Percentiles rank a stretch among this genome's conserved stretches.
These are phyloP conservation scores for Clitoria ternatea DNA, from an alignment of 306 rosid species.

Conservation along the genomic window DNA sequence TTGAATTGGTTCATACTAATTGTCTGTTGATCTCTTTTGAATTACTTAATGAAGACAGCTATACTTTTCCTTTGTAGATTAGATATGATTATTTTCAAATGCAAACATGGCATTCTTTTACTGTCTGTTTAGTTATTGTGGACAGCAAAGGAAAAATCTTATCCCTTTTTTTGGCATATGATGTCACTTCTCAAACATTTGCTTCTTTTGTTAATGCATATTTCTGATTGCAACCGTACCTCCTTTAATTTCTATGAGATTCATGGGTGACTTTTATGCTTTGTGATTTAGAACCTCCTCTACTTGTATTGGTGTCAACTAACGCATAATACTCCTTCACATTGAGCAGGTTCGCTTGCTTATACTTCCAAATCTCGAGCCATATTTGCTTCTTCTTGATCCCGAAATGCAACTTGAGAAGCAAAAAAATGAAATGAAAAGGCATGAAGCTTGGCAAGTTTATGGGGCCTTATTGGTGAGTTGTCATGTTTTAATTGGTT, in stretches of 20 bases:
- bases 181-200: slow-evolving; percentile 11
- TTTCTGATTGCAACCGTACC: slow-evolving; percentile 6
- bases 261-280: neutral
- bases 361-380: slow-evolving; percentile 83
- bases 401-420: slow-evolving; percentile 78
- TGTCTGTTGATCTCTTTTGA: neutral
- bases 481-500: slow-evolving; percentile 20
- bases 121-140: slow-evolving; percentile 6
- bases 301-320: slow-evolving; percentile 15
- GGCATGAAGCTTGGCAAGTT: slow-evolving; percentile 84
- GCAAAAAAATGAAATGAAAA: slow-evolving; percentile 71
- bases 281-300: slow-evolving; percentile 7
- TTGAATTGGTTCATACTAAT: slow-evolving; percentile 5
- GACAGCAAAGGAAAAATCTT: neutral
- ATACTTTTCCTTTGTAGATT: neutral
- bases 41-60: slow-evolving; percentile 14
- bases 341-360: slow-evolving; percentile 68
- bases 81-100: neutral
- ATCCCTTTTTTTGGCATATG: neutral
- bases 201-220: neutral
- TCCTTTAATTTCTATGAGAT: neutral
- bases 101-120: neutral
- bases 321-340: slow-evolving; percentile 13
- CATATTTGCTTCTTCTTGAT: slow-evolving; percentile 75
- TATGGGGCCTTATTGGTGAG: slow-evolving; percentile 87